Evolutionary conservation across 2,329 filamentous ascomycete genomes (phyloP), one percentile per base, ranked within the genome.

Genomic region (Xylariaceae sp.): DNA sequence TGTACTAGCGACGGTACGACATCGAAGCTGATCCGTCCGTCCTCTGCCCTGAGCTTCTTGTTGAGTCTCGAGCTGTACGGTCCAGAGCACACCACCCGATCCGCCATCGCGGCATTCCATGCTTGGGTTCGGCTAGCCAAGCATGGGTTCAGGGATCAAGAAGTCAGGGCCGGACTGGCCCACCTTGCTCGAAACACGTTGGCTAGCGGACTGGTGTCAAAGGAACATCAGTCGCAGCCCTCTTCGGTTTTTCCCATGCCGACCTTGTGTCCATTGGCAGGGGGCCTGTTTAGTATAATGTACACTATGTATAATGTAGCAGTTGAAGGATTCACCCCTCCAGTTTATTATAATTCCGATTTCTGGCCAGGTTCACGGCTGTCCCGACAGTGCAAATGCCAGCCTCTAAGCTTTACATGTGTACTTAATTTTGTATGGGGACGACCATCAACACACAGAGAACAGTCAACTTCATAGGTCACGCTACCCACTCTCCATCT

Each of bases 301-400:
- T 27, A 27, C 22, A 27, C 22, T 27, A 27, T 27, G 22, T 27
- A 27, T 27, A 27, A 27, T 51, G 44, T 18, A 55, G 51, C 53
- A 60, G 51, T 57, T 59, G 60, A 62, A 65, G 64, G 63, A 66
- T 65, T 65, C 59, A 56, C 61, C 62, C 65, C 68, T 69, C 69
- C 63, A 73, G 66, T 71, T 70, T 69, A 74, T 74, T 69, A 73
- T 75, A 74, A 71, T 74, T 71, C 72, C 72, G 71, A 74, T 69
- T 62, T 71, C 65, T 71, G 71, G 64, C 71, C 70, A 71, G 70
- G 69, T 66, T 68, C 65, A 67, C 68, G 66, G 69, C 70, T 71
- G 68, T 68, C 71, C 72, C 70, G 55, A 55, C 49, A 56, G 48
- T 44, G 49, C 49, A 46, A 41, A 47, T 54, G 38, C 52, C 52